Conservation (phyloP, 441 rosid genomes). For the Populus hybrid region DNA sequence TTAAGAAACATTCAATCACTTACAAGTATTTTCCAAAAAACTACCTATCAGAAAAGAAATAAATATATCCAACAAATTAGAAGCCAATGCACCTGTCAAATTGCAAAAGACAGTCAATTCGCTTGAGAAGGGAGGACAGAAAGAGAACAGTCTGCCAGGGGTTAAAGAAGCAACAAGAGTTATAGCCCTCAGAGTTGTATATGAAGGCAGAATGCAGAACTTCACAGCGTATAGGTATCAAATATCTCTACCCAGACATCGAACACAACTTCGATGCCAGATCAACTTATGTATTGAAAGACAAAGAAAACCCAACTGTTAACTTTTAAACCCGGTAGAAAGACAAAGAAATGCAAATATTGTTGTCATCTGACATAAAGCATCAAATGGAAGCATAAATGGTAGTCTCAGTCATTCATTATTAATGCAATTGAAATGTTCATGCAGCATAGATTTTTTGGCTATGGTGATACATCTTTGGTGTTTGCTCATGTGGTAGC, state of each 20-base stretch:
- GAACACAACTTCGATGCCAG: neutral
- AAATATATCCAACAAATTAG: slow-evolving; percentile 16
- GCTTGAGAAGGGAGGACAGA: slow-evolving; percentile 93
- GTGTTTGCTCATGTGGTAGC: too few species aligned
- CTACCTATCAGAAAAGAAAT: slow-evolving; percentile 6
- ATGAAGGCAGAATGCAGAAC: neutral
- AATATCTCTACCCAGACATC: neutral
- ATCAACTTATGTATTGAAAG: neutral
- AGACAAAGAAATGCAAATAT: neutral
- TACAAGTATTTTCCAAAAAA: neutral
- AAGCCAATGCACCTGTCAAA: slow-evolving; percentile 71
- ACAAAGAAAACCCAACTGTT: neutral
- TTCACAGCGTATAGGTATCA: neutral
- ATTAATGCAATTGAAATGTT: too few species aligned
- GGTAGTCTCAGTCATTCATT: too few species aligned
- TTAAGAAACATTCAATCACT: slow-evolving; percentile 21
- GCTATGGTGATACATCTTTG: too few species aligned
- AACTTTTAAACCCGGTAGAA: neutral
- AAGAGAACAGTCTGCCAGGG: slow-evolving; percentile 69
- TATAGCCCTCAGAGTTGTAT: slow-evolving; percentile 8
- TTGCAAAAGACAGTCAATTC: slow-evolving; percentile 90
- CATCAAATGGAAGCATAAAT: neutral
- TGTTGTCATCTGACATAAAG: neutral
- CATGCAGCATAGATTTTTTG: too few species aligned
- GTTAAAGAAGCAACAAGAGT: slow-evolving; percentile 22